A percentile compares a stretch with the other conserved stretches of the same genome.
Conservation (phyloP, 768 basidiomycete species). For the Nidularia sp. region DNA sequence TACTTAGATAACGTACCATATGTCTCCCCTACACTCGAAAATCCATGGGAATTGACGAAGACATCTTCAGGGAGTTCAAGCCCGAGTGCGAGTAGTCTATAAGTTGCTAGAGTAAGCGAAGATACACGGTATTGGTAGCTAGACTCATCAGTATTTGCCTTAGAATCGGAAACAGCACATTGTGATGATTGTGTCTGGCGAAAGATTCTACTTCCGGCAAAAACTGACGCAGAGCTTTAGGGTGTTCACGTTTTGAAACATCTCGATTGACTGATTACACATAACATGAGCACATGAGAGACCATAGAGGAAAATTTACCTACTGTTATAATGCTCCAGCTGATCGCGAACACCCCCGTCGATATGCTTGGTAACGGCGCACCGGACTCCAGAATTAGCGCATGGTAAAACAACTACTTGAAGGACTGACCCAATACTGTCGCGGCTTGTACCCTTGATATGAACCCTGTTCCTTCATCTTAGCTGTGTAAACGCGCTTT, state of each 20-base stretch:
- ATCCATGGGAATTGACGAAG: constrained; percentile 29
- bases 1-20: constrained; percentile 9
- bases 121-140: not conserved
- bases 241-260: constrained; percentile 22
- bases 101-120: not conserved
- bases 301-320: constrained; percentile 3
- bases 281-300: not conserved
- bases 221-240: constrained; percentile 24
- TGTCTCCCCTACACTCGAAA: constrained; percentile 11
- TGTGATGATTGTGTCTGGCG: constrained; percentile 24
- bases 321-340: constrained; percentile 37
- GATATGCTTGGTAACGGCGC: constrained; percentile 22
- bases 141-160: constrained; percentile 11
- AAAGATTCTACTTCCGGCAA: constrained; percentile 25
- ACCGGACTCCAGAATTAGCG: not conserved
- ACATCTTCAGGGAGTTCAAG: constrained; percentile 36
- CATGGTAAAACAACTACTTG: not conserved
- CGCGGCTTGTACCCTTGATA: constrained; percentile 52
- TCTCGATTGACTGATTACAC: constrained; percentile 20
- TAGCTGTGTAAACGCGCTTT: constrained; percentile 34
- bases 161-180: constrained; percentile 26
- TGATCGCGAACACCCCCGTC: constrained; percentile 34
- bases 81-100: constrained; percentile 27
- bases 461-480: constrained; percentile 37
- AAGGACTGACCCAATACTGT: constrained; percentile 38